phyloP scores from a whole-genome alignment of 495 filamentous ascomycete species.

The Cairneyella variabilis region DNA sequence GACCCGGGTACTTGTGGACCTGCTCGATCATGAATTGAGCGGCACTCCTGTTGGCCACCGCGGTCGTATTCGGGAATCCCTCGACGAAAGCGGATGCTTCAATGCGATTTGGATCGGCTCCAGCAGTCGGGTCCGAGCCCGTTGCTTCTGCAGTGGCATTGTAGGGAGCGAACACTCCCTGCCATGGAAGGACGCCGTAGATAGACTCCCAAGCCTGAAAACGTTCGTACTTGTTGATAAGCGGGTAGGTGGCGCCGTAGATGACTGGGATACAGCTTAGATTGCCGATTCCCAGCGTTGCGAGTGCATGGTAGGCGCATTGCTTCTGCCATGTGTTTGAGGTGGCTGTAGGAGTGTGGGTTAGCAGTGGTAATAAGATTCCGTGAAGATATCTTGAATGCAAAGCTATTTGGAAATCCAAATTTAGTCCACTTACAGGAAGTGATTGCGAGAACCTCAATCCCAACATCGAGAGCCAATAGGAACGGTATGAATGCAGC shows the following conservation, averaged over 20 bases:
- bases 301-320: constrained; percentile 9
- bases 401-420: not conserved
- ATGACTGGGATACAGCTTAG: constrained; percentile 10
- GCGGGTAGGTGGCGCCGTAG: constrained; percentile 5
- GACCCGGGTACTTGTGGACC: constrained; percentile 11
- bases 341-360: not conserved
- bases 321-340: constrained; percentile 10
- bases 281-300: constrained; percentile 11
- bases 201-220: constrained; percentile 10
- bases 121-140: constrained; percentile 4
- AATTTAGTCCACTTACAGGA: not conserved
- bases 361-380: too few species aligned
- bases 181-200: constrained; percentile 8
- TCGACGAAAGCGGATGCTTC: not conserved
- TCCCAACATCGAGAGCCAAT: constrained; percentile 3
- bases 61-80: constrained; percentile 5
- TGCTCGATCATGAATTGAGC: constrained; percentile 13
- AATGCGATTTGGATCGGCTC: constrained; percentile 10
- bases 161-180: constrained; percentile 1
- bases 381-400: too few species aligned
- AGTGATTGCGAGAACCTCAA: constrained; percentile 5
- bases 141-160: constrained; percentile 8
- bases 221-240: too few species aligned
- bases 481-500: constrained; percentile 8
- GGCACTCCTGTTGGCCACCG: not conserved